Percentiles rank a stretch among this genome's conserved stretches.
Evolutionary conservation across 2,329 filamentous ascomycete species (phyloP).

Genomic region (Botrytis hyacinthi): DNA sequence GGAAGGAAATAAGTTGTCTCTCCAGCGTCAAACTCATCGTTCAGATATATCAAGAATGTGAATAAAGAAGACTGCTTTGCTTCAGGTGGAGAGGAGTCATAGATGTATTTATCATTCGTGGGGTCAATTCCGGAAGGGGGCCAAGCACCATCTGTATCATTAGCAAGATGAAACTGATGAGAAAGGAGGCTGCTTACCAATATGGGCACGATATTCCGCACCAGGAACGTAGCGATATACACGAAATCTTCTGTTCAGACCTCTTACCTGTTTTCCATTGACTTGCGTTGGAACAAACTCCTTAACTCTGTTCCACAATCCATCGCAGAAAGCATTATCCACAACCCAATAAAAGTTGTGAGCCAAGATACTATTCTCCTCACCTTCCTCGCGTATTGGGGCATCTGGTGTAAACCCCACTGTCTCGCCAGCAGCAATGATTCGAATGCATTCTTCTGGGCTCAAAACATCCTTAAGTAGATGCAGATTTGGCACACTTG

Average conservation of each 20-base stretch:
- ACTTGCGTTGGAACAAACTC: conserved; percentile 55
- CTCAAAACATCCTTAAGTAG: conserved; percentile 61
- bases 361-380: conserved; percentile 61
- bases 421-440: conserved; percentile 64
- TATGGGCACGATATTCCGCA: conserved; percentile 69
- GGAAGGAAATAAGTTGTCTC: conserved; percentile 72
- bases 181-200: conserved; percentile 42
- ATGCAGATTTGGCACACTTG: conserved; percentile 59
- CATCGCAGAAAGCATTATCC: conserved; percentile 60
- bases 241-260: conserved; percentile 67
- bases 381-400: conserved; percentile 61
- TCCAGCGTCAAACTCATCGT: conserved; percentile 69
- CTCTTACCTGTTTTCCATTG: conserved; percentile 56
- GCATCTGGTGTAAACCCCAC: conserved; percentile 67
- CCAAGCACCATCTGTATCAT: conserved; percentile 60
- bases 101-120: conserved; percentile 51
- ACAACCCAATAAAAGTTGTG: conserved; percentile 75
- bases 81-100: conserved; percentile 59
- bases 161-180: neutral
- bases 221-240: conserved; percentile 72
- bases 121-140: conserved; percentile 64
- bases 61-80: conserved; percentile 66
- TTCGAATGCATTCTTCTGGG: conserved; percentile 59
- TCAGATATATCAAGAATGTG: conserved; percentile 67
- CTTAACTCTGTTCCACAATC: conserved; percentile 60